phyloP scores from a whole-genome alignment of 805 yeast species.

The Candida arabinofermentans region DNA sequence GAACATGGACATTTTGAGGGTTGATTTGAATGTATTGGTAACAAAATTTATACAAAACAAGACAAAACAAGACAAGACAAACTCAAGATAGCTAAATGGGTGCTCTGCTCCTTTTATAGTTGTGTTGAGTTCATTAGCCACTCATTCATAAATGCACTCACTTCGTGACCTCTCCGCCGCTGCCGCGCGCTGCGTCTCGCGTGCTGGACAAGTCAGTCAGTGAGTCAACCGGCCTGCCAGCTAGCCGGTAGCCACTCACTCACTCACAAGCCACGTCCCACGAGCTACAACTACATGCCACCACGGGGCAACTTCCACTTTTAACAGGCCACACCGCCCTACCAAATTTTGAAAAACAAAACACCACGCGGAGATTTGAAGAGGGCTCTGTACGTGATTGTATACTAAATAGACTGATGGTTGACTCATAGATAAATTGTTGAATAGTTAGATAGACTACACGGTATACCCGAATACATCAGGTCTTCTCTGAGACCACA shows the following conservation, averaged over 20 bases:
- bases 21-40: not conserved
- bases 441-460: constrained; percentile 5
- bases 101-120: not conserved
- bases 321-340: no score
- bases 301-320: no score
- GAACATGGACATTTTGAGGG: constrained; percentile 41
- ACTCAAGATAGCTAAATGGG: not conserved
- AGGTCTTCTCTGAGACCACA: constrained; percentile 67
- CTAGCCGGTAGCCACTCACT: no score
- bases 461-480: constrained; percentile 50
- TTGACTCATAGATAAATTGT: no score
- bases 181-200: not conserved
- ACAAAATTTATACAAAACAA: not conserved
- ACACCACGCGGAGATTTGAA: not conserved
- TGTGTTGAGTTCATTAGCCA: not conserved
- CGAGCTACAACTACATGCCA: no score
- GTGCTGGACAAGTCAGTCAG: no score
- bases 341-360: not conserved
- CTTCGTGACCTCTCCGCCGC: not conserved
- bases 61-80: not conserved
- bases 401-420: not conserved
- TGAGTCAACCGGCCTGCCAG: no score
- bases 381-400: not conserved
- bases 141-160: not conserved
- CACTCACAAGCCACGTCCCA: no score